Conservation (phyloP, 768 basidiomycete species). For the Calocybe gangraenosa region DNA sequence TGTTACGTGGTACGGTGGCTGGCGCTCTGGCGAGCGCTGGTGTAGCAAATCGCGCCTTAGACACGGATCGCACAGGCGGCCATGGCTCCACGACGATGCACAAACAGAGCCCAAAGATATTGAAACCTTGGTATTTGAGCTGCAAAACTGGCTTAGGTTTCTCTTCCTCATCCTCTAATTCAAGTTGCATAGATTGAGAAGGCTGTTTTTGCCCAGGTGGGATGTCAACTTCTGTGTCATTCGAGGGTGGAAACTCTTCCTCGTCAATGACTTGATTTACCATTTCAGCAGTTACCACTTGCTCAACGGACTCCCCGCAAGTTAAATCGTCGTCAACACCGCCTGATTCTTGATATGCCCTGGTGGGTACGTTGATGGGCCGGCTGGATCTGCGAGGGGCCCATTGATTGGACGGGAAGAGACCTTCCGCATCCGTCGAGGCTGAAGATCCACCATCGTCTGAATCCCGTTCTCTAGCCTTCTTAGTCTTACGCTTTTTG, state of each 20-base stretch:
- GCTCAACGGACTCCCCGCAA: slow-evolving; percentile 2
- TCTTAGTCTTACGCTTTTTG: slow-evolving; percentile 37
- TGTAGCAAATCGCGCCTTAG: slow-evolving; percentile 23
- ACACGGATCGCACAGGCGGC: slow-evolving; percentile 43
- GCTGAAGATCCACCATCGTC: slow-evolving; percentile 18
- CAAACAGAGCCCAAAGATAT: slow-evolving; percentile 66
- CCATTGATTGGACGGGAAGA: slow-evolving; percentile 7
- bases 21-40: slow-evolving; percentile 22
- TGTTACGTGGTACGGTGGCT: slow-evolving; percentile 29
- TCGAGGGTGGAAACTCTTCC: neutral
- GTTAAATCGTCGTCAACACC: slow-evolving; percentile 13
- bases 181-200: slow-evolving; percentile 25
- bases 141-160: slow-evolving; percentile 71
- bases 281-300: slow-evolving; percentile 14
- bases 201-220: slow-evolving; percentile 9
- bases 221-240: slow-evolving; percentile 7
- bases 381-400: slow-evolving; percentile 8
- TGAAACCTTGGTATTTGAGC: slow-evolving; percentile 68
- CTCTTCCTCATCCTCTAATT: slow-evolving; percentile 60
- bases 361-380: neutral
- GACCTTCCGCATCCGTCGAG: slow-evolving; percentile 14
- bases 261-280: slow-evolving; percentile 27
- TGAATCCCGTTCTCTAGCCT: slow-evolving; percentile 21
- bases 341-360: slow-evolving; percentile 7
- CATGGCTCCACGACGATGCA: slow-evolving; percentile 84